Evolutionary conservation across 225 moss, liverwort and hornwort genomes (phyloP), one percentile per base, ranked within the genome.

Genomic region (Polytrichum commune): DNA sequence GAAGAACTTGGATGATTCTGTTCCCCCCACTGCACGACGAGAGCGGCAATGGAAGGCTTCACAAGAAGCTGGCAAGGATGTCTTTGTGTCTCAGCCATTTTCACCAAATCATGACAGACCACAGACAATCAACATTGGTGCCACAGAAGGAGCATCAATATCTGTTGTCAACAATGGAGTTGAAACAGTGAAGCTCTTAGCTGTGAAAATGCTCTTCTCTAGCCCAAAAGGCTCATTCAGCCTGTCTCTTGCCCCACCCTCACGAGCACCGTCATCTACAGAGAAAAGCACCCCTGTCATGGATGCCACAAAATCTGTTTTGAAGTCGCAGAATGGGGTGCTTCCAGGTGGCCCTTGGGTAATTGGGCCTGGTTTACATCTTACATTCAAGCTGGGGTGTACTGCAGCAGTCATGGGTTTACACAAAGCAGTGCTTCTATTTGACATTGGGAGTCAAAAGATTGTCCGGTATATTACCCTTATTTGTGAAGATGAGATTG

Each of bases 21-120:
- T 55, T 83, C 66, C 5, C 83, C 35, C 76, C 55, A 46, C 46
- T 46, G 46, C 13, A 75, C 79, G 79, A 33, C 38, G 38, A n/a
- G 64, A 64, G 20, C 63, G 64, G 13, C 35, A 27, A 65, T 84
- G 87, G 87, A 84, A 70, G 73, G 8, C 84, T 55, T 84, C 84
- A 25, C 87, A 79, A 77, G 87, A 88, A 68, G 84, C 79, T 53
- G 69, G 79, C n/a, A 77, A 81, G 29, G 84, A 84, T 71, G 75
- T 88, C 32, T 88, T 88, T 73, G 82, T 88, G 29, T 88, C 87
- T 75, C 87, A 88, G 62, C 87, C 87, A 16, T 88, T 88, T 60
- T 79, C 84, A 66, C 87, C 75, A 20, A 84, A 65, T 67, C 87
- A 84, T 29, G 84, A 84, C 38, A 81, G 84, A 75, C 87, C 84